Conservation (phyloP, 805 yeast species). For the Starmerella asiatica region DNA sequence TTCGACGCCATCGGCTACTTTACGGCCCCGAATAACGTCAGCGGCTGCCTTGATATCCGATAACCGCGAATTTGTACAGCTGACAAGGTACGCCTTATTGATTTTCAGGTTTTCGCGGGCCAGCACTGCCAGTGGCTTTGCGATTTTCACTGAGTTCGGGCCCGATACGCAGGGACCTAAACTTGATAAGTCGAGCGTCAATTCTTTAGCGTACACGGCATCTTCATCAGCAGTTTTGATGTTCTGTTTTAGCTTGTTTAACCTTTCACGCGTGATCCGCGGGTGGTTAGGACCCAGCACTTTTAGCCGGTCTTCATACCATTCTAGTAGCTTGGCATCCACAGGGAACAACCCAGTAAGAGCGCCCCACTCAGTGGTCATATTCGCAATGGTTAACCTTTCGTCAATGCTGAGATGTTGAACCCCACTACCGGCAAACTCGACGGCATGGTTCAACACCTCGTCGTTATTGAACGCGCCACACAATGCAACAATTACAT, state of each 20-base stretch:
- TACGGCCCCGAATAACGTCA: slow-evolving; percentile 62
- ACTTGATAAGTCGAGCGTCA: slow-evolving; percentile 64
- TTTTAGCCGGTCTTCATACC: slow-evolving; percentile 55
- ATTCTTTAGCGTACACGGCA: slow-evolving; percentile 78
- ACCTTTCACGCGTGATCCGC: slow-evolving; percentile 53
- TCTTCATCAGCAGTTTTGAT: slow-evolving; percentile 48
- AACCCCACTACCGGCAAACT: slow-evolving; percentile 25
- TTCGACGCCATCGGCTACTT: slow-evolving; percentile 80
- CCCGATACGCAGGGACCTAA: slow-evolving; percentile 86
- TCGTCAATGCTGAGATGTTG: slow-evolving; percentile 23
- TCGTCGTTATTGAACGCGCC: slow-evolving; percentile 86
- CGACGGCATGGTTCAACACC: slow-evolving; percentile 53
- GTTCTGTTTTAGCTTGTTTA: slow-evolving; percentile 39
- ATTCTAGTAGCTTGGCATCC: slow-evolving; percentile 60
- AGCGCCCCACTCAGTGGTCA: slow-evolving; percentile 97
- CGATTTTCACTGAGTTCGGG: slow-evolving; percentile 91
- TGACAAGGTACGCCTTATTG: slow-evolving; percentile 92
- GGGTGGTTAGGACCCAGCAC: slow-evolving; percentile 64
- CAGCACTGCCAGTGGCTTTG: slow-evolving; percentile 63
- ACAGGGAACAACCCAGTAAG: slow-evolving; percentile 95
- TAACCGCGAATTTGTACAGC: slow-evolving; percentile 91
- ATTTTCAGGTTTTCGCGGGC: slow-evolving; percentile 60
- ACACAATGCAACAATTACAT: slow-evolving; percentile 90
- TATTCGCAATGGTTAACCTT: slow-evolving; percentile 69
- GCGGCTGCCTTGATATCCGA: slow-evolving; percentile 94